Conservation (phyloP, 2,329 filamentous ascomycete species). For the Penicillium sp. region DNA sequence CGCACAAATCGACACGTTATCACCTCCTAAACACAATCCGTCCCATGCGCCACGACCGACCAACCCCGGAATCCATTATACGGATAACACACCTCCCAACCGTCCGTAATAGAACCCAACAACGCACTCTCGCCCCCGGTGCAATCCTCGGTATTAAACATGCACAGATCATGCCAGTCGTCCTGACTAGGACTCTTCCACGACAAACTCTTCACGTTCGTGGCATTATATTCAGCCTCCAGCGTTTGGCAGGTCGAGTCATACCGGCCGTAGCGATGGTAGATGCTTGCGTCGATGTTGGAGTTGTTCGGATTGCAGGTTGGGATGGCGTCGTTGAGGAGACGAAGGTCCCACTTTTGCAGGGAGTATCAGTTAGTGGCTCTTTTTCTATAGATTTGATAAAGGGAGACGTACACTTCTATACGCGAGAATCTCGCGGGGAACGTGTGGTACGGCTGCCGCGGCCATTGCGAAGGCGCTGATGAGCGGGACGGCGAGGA, state of each 20-base stretch:
- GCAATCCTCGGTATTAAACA: conserved; percentile 23
- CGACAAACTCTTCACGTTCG: conserved; percentile 26
- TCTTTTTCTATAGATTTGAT: neutral
- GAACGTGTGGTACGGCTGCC: neutral
- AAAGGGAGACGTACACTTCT: conserved; percentile 20
- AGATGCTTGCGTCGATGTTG: conserved; percentile 23
- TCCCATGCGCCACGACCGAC: conserved; percentile 23
- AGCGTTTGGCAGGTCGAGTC: conserved; percentile 15
- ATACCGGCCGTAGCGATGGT: conserved; percentile 20
- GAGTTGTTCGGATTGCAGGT: conserved; percentile 27
- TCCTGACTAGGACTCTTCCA: conserved; percentile 28
- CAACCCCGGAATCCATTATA: conserved; percentile 26
- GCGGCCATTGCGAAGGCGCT: conserved; percentile 1
- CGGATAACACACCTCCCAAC: conserved; percentile 30
- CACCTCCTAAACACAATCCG: conserved; percentile 7
- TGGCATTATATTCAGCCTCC: conserved; percentile 10
- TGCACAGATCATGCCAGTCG: conserved; percentile 25
- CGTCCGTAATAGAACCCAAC: conserved; percentile 20
- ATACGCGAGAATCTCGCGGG: conserved; percentile 16
- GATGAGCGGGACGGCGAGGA: neutral
- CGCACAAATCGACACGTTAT: neutral
- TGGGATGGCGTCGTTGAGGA: conserved; percentile 33
- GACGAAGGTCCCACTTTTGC: conserved; percentile 33
- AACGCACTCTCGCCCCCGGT: conserved; percentile 1
- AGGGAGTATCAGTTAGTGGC: neutral